A percentile compares a stretch with the other conserved stretches of the same genome.
These are phyloP conservation scores for Zygoascus flipseniorum DNA, from an alignment of 805 yeast genomes.

Conservation along the genomic window DNA sequence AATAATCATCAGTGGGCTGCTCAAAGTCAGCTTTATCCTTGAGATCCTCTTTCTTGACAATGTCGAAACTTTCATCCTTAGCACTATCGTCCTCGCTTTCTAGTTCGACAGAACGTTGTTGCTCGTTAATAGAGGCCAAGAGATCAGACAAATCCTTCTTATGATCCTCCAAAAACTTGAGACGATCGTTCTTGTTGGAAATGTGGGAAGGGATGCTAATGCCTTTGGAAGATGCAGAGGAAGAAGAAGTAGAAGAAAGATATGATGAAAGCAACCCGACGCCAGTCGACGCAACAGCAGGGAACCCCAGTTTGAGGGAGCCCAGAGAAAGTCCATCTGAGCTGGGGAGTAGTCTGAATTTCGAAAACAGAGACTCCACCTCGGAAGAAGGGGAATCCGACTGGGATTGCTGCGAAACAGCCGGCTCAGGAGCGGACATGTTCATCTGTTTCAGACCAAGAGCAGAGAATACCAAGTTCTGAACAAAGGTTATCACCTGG, in stretches of 20 bases:
- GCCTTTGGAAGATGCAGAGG: background rate
- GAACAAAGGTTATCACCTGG: background rate
- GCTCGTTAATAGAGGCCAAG: slow-evolving; percentile 11
- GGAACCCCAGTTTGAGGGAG: background rate
- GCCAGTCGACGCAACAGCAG: background rate
- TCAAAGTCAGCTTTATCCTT: background rate
- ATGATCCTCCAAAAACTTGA: slow-evolving; percentile 12
- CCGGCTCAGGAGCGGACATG: slow-evolving; percentile 15
- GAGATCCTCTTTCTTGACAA: slow-evolving; percentile 15
- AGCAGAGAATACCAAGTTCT: background rate
- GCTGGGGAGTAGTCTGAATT: slow-evolving; percentile 17
- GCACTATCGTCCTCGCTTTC: slow-evolving; percentile 7
- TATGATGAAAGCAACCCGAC: background rate
- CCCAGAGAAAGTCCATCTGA: background rate
- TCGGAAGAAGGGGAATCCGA: background rate
- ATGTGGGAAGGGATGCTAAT: slow-evolving; percentile 11
- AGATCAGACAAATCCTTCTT: slow-evolving; percentile 16
- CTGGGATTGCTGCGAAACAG: slow-evolving; percentile 8
- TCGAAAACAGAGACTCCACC: slow-evolving; percentile 15
- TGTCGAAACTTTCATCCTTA: slow-evolving; percentile 14
- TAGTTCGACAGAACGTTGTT: slow-evolving; percentile 8
- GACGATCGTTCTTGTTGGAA: slow-evolving; percentile 12
- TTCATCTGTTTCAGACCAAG: slow-evolving; percentile 3
- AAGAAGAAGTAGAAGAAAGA: background rate
- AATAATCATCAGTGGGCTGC: background rate